A percentile compares a stretch with the other conserved stretches of the same genome.
Evolutionary conservation across 2,329 filamentous ascomycete genomes (phyloP).

Genomic region (Fusarium tanahbumbuense): DNA sequence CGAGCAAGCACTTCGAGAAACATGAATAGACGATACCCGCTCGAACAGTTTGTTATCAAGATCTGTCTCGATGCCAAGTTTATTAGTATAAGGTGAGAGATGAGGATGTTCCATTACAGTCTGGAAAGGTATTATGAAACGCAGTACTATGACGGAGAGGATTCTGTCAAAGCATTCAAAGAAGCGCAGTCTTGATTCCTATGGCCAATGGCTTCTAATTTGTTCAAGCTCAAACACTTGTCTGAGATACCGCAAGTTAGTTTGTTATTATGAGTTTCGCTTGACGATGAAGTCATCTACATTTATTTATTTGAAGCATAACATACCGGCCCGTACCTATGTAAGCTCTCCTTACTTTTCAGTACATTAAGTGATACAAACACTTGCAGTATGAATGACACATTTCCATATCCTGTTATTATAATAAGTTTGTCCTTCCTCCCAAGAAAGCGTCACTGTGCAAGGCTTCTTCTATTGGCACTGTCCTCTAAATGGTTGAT

Average conservation of each 20-base stretch:
- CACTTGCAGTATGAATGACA: background rate
- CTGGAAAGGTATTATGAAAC: background rate
- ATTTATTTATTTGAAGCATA: background rate
- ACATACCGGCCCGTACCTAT: background rate
- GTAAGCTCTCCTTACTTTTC: background rate
- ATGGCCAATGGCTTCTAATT: background rate
- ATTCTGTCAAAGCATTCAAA: background rate
- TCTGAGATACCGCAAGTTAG: background rate
- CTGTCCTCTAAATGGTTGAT: conserved; percentile 38
- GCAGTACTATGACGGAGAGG: background rate
- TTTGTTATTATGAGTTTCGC: background rate
- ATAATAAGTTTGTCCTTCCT: background rate
- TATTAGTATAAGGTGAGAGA: background rate
- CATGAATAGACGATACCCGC: conserved; percentile 13
- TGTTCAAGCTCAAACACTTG: background rate
- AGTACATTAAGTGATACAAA: background rate
- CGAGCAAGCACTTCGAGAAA: conserved; percentile 45
- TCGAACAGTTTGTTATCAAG: background rate
- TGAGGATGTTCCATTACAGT: background rate
- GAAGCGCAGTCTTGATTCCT: background rate
- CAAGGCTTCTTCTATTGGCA: background rate
- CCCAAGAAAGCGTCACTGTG: conserved; percentile 15
- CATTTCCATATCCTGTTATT: background rate
- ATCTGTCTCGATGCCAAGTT: background rate
- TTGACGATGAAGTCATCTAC: background rate